Conservation (phyloP, 257 asterid genomes). For the Ilex aquifolium region DNA sequence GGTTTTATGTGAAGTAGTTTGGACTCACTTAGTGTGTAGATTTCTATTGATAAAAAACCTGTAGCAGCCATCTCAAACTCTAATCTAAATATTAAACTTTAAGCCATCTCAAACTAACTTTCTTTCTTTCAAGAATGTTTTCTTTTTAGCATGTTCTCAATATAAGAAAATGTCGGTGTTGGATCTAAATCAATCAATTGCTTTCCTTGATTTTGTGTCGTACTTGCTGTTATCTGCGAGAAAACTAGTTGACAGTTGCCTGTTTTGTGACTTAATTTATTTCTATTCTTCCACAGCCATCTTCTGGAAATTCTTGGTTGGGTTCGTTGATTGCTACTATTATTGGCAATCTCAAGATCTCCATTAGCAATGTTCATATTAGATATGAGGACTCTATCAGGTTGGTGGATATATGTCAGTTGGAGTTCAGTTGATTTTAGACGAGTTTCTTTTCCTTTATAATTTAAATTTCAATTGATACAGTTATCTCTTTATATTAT, state of each 20-base stretch:
- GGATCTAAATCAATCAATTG: too few relatives aligned
- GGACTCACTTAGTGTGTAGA: too few relatives aligned
- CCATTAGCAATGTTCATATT: constrained; percentile 93
- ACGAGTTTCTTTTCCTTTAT: neutral
- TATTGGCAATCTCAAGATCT: constrained; percentile 93
- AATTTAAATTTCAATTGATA: neutral
- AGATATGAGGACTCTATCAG: constrained; percentile 92
- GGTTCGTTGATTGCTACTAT: constrained; percentile 89
- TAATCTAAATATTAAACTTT: too few relatives aligned
- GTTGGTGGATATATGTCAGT: constrained; percentile 32
- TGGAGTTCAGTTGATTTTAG: neutral
- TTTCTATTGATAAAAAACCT: too few relatives aligned
- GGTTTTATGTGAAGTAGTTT: too few relatives aligned
- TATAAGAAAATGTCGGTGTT: too few relatives aligned
- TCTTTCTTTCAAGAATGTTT: too few relatives aligned
- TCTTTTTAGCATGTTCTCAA: too few relatives aligned
- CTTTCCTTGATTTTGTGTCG: too few relatives aligned
- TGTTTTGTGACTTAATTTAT: constrained; percentile 14
- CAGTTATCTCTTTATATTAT: neutral
- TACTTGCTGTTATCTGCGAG: too few relatives aligned
- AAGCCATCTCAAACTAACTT: too few relatives aligned
- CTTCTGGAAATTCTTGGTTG: constrained; percentile 96
- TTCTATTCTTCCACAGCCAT: constrained; percentile 47
- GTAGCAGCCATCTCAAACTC: too few relatives aligned
- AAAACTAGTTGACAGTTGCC: constrained; percentile 9